phyloP scores from a whole-genome alignment of 306 rosid species.

The Prinsepia uniflora region DNA sequence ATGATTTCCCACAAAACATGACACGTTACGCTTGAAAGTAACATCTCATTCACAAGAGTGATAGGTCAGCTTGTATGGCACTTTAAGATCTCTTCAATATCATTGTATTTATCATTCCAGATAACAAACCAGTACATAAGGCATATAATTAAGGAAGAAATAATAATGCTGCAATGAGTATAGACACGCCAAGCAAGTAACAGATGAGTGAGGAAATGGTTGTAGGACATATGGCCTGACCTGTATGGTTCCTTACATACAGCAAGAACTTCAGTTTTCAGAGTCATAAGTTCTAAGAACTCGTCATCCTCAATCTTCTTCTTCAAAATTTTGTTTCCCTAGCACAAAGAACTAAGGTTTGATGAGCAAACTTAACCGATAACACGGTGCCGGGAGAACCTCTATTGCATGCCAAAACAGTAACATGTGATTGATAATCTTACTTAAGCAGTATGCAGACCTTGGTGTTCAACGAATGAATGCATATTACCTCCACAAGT shows the following conservation, averaged over 20 bases:
- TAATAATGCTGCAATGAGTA: conserved; percentile 16
- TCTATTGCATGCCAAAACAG: conserved; percentile 7
- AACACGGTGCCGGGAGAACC: conserved; percentile 12
- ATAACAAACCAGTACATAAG: not conserved
- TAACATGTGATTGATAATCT: conserved; percentile 11
- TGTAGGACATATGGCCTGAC: conserved; percentile 37
- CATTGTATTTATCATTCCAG: conserved; percentile 4
- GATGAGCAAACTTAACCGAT: conserved; percentile 31
- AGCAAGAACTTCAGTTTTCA: conserved; percentile 71
- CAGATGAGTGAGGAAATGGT: conserved; percentile 20
- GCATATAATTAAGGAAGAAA: conserved; percentile 2
- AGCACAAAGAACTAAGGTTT: conserved; percentile 30
- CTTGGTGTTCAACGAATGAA: conserved; percentile 18
- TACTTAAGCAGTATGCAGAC: conserved; percentile 12
- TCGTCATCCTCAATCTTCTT: conserved; percentile 89
- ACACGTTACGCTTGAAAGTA: not conserved
- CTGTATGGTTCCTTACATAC: conserved; percentile 97
- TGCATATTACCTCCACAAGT: conserved; percentile 66
- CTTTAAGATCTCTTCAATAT: not conserved
- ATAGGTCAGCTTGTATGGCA: not conserved
- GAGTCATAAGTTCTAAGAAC: conserved; percentile 79
- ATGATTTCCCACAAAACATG: not conserved
- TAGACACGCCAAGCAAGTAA: conserved; percentile 6
- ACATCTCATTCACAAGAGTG: conserved; percentile 1
- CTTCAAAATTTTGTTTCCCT: conserved; percentile 84